Percentiles rank a stretch among this genome's conserved stretches.
These are phyloP conservation scores for Pseudopediastrum boryanum DNA, from an alignment of 139 green algal genomes.

Conservation along the genomic window DNA sequence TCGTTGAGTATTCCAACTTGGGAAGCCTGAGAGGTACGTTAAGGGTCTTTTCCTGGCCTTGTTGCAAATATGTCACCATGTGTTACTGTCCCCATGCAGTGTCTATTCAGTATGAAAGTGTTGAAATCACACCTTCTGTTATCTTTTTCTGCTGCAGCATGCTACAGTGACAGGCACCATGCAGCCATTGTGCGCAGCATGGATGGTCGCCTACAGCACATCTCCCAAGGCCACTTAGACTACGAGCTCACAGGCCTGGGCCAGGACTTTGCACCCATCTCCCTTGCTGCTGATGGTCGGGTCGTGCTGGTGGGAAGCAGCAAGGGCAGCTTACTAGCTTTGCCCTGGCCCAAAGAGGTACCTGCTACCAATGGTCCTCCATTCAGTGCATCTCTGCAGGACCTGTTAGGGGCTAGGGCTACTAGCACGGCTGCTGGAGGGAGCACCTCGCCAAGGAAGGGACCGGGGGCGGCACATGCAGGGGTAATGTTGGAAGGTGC, in stretches of 20 bases:
- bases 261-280: slow-evolving; percentile 22
- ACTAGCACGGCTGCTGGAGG: too few species aligned
- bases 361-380: too few species aligned
- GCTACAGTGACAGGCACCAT: background rate
- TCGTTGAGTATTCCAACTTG: too few species aligned
- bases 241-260: slow-evolving; percentile 16
- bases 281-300: slow-evolving; percentile 8
- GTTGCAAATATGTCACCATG: too few species aligned
- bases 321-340: slow-evolving; percentile 14
- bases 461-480: too few species aligned
- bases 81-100: too few species aligned
- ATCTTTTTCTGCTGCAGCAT: slow-evolving; percentile 1
- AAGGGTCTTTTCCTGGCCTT: too few species aligned
- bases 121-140: background rate
- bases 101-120: background rate
- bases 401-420: too few species aligned
- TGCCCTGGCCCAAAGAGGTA: slow-evolving; percentile 30
- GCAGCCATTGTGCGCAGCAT: slow-evolving; percentile 24
- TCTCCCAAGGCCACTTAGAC: background rate
- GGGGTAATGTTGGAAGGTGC: too few species aligned
- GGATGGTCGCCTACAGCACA: slow-evolving; percentile 28
- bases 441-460: too few species aligned
- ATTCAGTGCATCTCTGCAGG: too few species aligned
- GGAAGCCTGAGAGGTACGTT: too few species aligned
- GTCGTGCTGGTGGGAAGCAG: slow-evolving; percentile 16